These are phyloP conservation scores for Colletotrichum cereale DNA, from an alignment of 2,329 filamentous ascomycete genomes.

Conservation along the genomic window DNA sequence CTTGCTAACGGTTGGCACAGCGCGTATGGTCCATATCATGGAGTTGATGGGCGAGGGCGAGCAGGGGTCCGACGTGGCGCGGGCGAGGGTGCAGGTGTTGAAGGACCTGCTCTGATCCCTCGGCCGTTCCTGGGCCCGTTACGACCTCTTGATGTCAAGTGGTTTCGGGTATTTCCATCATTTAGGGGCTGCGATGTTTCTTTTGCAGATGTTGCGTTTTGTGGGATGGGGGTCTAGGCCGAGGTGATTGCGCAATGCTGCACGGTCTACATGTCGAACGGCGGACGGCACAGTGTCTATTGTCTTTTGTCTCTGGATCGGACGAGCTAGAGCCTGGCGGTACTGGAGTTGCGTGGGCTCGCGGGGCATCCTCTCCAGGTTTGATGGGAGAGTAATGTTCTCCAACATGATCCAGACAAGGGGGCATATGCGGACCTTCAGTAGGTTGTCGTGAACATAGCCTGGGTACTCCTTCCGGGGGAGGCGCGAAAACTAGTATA, in stretches of 20 bases:
- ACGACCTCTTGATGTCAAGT: not conserved
- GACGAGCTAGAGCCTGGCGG: not conserved
- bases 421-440: not conserved
- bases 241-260: not conserved
- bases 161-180: not conserved
- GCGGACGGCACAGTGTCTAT: not conserved
- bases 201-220: not conserved
- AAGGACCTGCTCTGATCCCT: slow-evolving; percentile 60
- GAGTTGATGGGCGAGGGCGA: slow-evolving; percentile 67
- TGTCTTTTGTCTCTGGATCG: too few species aligned
- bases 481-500: slow-evolving; percentile 1
- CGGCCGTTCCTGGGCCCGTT: not conserved
- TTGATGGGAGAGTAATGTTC: not conserved
- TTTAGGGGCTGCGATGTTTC: not conserved
- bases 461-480: not conserved
- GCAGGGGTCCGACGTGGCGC: slow-evolving; percentile 69
- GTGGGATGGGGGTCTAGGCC: not conserved
- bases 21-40: slow-evolving; percentile 75
- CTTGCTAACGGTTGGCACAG: slow-evolving; percentile 49
- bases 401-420: not conserved
- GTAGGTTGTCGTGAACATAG: not conserved
- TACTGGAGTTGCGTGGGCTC: not conserved
- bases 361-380: not conserved
- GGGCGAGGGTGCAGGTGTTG: slow-evolving; percentile 70
- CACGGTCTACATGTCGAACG: not conserved